phyloP scores from a whole-genome alignment of 441 rosid genomes.

The Populus hybrid region DNA sequence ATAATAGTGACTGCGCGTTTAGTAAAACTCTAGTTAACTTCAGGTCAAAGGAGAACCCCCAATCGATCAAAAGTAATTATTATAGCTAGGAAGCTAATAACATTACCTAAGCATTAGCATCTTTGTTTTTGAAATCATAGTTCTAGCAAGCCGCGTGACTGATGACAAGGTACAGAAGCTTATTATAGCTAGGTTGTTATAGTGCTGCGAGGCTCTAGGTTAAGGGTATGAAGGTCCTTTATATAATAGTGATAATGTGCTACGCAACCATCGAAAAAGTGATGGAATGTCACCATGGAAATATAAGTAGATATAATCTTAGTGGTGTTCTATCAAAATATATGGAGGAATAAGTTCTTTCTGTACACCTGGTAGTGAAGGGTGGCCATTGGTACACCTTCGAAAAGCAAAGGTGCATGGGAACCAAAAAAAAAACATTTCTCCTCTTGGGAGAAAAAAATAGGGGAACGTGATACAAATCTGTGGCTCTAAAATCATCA shows the following conservation, averaged over 20 bases:
- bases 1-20: background rate
- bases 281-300: background rate
- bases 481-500: background rate
- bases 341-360: conserved; percentile 4
- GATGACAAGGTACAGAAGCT: background rate
- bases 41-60: background rate
- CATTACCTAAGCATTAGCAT: conserved; percentile 22
- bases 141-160: conserved; percentile 16
- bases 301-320: background rate
- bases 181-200: background rate
- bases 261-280: background rate
- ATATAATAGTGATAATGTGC: background rate
- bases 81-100: background rate
- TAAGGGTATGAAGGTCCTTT: background rate
- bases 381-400: background rate
- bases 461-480: background rate
- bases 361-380: background rate
- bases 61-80: background rate
- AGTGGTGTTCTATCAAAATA: background rate
- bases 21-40: background rate
- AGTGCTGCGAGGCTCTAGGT: background rate
- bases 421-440: too few species aligned
- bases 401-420: background rate
- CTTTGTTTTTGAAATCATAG: conserved; percentile 16
- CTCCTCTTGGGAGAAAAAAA: background rate